Conservation (phyloP, 106 monocot genomes). For the Acorus gramineus region DNA sequence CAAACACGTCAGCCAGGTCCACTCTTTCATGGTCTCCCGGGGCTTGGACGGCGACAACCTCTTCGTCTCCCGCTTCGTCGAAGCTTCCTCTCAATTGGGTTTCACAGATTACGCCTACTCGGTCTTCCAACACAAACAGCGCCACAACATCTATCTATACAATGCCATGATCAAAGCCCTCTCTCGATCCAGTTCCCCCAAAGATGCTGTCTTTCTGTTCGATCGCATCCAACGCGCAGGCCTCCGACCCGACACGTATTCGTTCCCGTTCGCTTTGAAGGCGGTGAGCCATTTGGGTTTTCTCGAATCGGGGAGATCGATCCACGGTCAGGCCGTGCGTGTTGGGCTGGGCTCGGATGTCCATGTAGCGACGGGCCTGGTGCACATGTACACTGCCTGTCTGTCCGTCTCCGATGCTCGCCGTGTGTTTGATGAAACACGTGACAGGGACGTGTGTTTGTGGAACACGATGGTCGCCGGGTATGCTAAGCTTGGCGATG, state of each 20-base stretch:
- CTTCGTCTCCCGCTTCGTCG: constrained; percentile 45
- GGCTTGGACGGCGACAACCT: constrained; percentile 48
- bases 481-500: constrained; percentile 33
- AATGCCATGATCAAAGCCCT: constrained; percentile 55
- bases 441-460: constrained; percentile 27
- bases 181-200: constrained; percentile 21
- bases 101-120: constrained; percentile 33
- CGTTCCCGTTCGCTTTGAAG: constrained; percentile 57
- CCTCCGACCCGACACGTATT: constrained; percentile 50
- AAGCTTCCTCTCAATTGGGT: constrained; percentile 29
- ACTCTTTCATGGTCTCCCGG: constrained; percentile 43
- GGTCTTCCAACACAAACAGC: constrained; percentile 29
- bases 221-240: constrained; percentile 24
- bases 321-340: constrained; percentile 35
- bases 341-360: constrained; percentile 29
- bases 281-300: constrained; percentile 27
- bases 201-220: constrained; percentile 35
- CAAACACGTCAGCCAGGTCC: constrained; percentile 33
- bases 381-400: constrained; percentile 33
- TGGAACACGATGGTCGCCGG: constrained; percentile 76
- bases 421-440: constrained; percentile 48
- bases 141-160: constrained; percentile 31
- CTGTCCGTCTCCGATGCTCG: constrained; percentile 22
- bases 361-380: constrained; percentile 34
- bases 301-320: constrained; percentile 20